Base-by-base conservation (phyloP, 768 basidiomycete species). In the Lyophyllum semitale region DNA sequence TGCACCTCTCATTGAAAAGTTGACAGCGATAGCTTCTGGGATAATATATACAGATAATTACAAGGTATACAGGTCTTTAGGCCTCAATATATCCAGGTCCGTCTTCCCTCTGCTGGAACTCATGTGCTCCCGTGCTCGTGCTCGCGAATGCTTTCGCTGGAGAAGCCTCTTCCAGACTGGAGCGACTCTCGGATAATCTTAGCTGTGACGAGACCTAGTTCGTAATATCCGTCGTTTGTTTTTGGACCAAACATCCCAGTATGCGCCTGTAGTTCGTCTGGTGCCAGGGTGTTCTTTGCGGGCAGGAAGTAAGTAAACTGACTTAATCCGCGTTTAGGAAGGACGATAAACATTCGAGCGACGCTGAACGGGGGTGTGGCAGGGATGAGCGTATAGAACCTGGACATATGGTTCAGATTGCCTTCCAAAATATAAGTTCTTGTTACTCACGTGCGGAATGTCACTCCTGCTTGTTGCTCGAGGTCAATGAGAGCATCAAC, bases 141-240 rank as follows among this genome's bases (percentile, higher is more conserved):
- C 40, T 35, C 37, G 27, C 37, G 41, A 38, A 25, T 33, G 17
- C n/a, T 18, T 23, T 27, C 48, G n/a, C 35, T 15, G 12, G 52
- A 32, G 2, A 60, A 57, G 11, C 66, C 69, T 44, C 72, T 67
- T 41, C 62, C 58, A 20, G 64, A 59, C 54, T 70, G 64, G 17
- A 88, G 67, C 0, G 84, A 84, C 51, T 86, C 82, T 51, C 84
- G 77, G 54, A 93, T 81, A 23, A 84, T 61, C 47, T 82, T 77
- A 17, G 84, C 86, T 0, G 84, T 81, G 42, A 80, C 73, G 33
- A 95, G 73, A 1, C 93, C 95, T 7, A 97, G 76, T 61, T 85
- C 84, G 65, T 95, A 95, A 71, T 93, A 97, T 18, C 93, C 93
- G 61, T 95, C 93, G 63, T 97, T 96, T 22, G 84, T 85, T 59